Evolutionary conservation across 495 filamentous ascomycete genomes (phyloP).

Genomic region (Symbiotaphrina buchneri): DNA sequence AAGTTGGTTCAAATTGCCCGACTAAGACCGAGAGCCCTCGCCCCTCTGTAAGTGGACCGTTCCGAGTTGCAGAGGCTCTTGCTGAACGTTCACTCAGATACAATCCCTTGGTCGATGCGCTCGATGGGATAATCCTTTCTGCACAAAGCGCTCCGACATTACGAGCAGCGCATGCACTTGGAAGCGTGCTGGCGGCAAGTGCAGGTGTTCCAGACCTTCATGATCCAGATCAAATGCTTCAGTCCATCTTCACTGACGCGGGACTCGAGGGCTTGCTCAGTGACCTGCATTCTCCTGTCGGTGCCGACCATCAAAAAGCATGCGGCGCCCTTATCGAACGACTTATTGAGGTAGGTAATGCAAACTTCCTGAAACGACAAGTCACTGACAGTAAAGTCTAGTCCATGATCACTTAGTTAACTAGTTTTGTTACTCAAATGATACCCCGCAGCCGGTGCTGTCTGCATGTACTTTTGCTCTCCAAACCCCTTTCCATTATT

Average conservation of each 20-base stretch:
- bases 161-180: conserved; percentile 24
- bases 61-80: conserved; percentile 1
- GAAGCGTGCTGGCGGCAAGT: conserved; percentile 24
- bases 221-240: conserved; percentile 15
- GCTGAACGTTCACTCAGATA: conserved; percentile 12
- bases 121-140: conserved; percentile 29
- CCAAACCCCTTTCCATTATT: no score
- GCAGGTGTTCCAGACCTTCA: conserved; percentile 16
- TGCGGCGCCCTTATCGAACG: conserved; percentile 25
- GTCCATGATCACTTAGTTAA: conserved; percentile 3
- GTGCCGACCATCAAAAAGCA: conserved; percentile 20
- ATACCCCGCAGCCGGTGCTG: no score
- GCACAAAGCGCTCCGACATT: conserved; percentile 26
- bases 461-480: no score
- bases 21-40: conserved; percentile 21
- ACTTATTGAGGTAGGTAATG: conserved; percentile 32
- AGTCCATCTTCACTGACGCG: conserved; percentile 25
- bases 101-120: conserved; percentile 22
- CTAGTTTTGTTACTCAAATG: no score
- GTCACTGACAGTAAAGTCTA: not conserved
- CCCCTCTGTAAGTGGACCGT: conserved; percentile 20
- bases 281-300: conserved; percentile 25
- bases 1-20: conserved; percentile 26
- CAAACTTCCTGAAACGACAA: not conserved
- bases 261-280: conserved; percentile 32